Evolutionary conservation across 192 early-diverging fungal genomes (phyloP), one percentile per base, ranked within the genome.

Genomic region (Linnemannia exigua): DNA sequence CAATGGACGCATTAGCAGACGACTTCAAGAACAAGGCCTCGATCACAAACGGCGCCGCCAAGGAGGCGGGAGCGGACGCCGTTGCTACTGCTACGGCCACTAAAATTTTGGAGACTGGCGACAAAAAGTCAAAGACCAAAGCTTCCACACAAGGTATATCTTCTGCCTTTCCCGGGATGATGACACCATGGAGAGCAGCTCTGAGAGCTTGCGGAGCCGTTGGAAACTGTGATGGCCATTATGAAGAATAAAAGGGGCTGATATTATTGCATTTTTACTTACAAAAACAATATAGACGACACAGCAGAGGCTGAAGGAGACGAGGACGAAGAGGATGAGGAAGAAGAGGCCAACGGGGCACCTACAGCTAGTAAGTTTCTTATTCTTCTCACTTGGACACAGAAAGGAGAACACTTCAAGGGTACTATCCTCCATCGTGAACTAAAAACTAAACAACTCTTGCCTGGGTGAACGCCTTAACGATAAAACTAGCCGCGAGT

Each of bases 1-100:
- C 47, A 36, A 81, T 81, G 79, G 73, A 81, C 22, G 35, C 63
- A 28, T 54, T 81, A 14, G 41, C 73, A 75, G 50, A 81, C 67
- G 50, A 81, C 28, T 12, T 81, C 25, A 71, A 71, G 51, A 68
- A 54, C 44, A 75, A 81, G 35, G 31, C 37, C 1, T n/a, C 54
- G 20, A 41, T 81, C 15, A 37, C 16, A 15, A 51, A 71, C 35
- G 72, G 67, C 4, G 79, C 36, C 5, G 1, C n/a, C 11, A 63
- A 66, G 41, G 47, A 67, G 1, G 37, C 38, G 2, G 33, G 5
- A 28, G 37, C 41, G 20, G 71, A 31, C 3, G 35, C 35, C n/a
- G 20, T 25, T 5, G 37, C 68, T 20, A 25, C 41, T 7, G 31
- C 69, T 20, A 46, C 69, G 8, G n/a, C n/a, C n/a, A n/a, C n/a